Conservation (phyloP, 495 filamentous ascomycete species). For the Pyrenula aspistea region DNA sequence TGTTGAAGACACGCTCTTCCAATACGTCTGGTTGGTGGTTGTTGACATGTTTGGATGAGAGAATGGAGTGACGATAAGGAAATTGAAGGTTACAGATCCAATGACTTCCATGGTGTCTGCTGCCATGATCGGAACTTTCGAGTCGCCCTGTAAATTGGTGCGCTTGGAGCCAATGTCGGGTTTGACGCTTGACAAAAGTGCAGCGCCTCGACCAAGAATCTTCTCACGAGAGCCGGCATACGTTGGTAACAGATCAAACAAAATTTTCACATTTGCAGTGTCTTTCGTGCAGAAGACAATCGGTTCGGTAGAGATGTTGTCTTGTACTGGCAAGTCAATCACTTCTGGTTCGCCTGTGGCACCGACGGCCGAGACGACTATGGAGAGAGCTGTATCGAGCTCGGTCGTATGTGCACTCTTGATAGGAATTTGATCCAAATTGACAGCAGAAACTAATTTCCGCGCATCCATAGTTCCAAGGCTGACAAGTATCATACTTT, state of each 20-base stretch:
- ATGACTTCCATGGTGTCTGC: slow-evolving; percentile 76
- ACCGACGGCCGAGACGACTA: slow-evolving; percentile 82
- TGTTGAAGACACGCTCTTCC: slow-evolving; percentile 70
- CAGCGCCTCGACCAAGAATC: slow-evolving; percentile 85
- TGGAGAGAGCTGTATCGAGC: slow-evolving; percentile 83
- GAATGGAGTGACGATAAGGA: slow-evolving; percentile 89
- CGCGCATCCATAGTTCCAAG: slow-evolving; percentile 88
- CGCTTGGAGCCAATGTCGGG: slow-evolving; percentile 66
- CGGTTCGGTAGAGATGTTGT: slow-evolving; percentile 85
- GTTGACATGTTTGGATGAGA: slow-evolving; percentile 86
- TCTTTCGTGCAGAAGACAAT: slow-evolving; percentile 77
- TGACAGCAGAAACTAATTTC: slow-evolving; percentile 68
- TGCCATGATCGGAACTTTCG: slow-evolving; percentile 82
- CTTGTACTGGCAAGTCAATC: slow-evolving; percentile 86
- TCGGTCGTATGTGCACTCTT: slow-evolving; percentile 81
- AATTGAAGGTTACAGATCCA: slow-evolving; percentile 91
- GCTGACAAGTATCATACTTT: slow-evolving; percentile 83
- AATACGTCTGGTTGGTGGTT: slow-evolving; percentile 83
- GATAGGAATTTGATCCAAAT: slow-evolving; percentile 79
- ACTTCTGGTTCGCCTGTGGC: slow-evolving; percentile 77
- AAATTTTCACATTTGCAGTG: slow-evolving; percentile 66
- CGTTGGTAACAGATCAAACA: slow-evolving; percentile 96
- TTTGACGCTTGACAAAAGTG: slow-evolving; percentile 74
- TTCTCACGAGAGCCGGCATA: slow-evolving; percentile 83
- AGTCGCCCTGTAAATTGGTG: slow-evolving; percentile 83